Percentiles rank a stretch among this genome's conserved stretches.
Conservation (phyloP, 805 yeast genomes). For the Lipomyces orientalis region DNA sequence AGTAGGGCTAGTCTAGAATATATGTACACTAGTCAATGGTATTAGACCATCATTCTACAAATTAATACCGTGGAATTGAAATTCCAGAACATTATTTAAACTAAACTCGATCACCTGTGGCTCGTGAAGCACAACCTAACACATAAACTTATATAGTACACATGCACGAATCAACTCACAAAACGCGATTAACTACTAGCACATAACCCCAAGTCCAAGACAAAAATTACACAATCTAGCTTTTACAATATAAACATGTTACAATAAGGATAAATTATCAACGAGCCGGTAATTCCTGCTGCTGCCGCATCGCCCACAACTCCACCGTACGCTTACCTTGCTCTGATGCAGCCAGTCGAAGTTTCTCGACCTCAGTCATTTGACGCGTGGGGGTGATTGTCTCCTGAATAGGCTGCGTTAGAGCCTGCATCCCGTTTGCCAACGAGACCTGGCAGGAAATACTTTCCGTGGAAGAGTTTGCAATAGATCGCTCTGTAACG, state of each 20-base stretch:
- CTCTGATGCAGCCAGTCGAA: conserved; percentile 26
- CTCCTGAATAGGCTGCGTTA: not conserved
- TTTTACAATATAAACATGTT: not conserved
- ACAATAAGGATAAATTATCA: not conserved
- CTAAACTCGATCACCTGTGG: no score
- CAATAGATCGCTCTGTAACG: not conserved
- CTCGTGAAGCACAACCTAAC: no score
- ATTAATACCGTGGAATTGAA: no score
- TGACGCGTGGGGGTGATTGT: not conserved
- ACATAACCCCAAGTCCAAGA: not conserved
- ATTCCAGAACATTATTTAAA: no score
- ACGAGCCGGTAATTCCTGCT: not conserved
- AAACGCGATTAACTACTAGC: not conserved
- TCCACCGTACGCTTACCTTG: conserved; percentile 28
- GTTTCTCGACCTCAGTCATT: conserved; percentile 10
- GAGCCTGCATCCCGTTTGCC: not conserved
- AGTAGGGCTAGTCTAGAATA: no score
- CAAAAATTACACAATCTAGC: not conserved
- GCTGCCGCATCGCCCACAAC: conserved; percentile 26
- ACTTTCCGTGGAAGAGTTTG: not conserved
- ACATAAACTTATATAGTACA: not conserved
- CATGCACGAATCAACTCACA: not conserved
- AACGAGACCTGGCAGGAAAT: not conserved
- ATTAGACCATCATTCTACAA: no score
- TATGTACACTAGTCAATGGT: no score